Evolutionary conservation across 768 basidiomycete genomes (phyloP).

Genomic region (Macrolepiota fuliginosa): DNA sequence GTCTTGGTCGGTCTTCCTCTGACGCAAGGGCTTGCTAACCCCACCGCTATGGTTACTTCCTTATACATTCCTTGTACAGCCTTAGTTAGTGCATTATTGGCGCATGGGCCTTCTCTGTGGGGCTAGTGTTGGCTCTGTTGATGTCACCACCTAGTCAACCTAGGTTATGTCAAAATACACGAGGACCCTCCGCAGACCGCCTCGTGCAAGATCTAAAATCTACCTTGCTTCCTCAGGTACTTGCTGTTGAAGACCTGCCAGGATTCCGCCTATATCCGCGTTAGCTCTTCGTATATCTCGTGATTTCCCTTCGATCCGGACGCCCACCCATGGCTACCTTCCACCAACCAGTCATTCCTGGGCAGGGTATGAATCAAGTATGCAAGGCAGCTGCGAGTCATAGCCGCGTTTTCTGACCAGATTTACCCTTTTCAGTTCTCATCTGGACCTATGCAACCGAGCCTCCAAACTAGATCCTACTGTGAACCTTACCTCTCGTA

Average conservation of each 20-base stretch:
- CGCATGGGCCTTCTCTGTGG: not conserved
- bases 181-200: not conserved
- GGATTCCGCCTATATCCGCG: not conserved
- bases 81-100: not conserved
- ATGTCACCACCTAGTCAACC: not conserved
- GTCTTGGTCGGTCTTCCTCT: not conserved
- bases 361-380: conserved; percentile 50
- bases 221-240: not conserved
- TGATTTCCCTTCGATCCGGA: not conserved
- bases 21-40: not conserved
- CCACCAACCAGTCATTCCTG: conserved; percentile 40
- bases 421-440: conserved; percentile 28
- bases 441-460: conserved; percentile 40
- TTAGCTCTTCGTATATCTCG: not conserved
- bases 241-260: not conserved
- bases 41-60: not conserved
- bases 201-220: not conserved
- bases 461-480: conserved; percentile 47
- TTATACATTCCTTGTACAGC: not conserved
- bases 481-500: conserved; percentile 36
- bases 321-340: conserved; percentile 35
- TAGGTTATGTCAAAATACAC: not conserved
- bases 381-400: conserved; percentile 1
- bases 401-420: not conserved
- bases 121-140: not conserved